Percentiles rank a stretch among this genome's conserved stretches.
These are phyloP conservation scores for Pleodorina starrii DNA, from an alignment of 139 green algal genomes.

Conservation along the genomic window DNA sequence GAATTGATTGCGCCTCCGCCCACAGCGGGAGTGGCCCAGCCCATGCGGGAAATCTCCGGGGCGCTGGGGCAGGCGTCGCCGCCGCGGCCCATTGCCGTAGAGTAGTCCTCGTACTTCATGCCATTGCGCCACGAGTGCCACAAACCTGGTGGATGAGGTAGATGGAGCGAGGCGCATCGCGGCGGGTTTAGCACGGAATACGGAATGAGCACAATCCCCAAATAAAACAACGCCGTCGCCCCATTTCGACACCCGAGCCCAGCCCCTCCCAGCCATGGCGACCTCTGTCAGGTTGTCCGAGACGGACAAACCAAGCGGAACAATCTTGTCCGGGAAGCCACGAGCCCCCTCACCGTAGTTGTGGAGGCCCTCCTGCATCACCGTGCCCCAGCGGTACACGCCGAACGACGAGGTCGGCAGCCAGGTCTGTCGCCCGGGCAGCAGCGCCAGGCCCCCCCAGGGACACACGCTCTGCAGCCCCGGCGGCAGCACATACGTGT, in stretches of 20 bases:
- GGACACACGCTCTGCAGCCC: conserved; percentile 4
- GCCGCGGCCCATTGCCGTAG: conserved; percentile 22
- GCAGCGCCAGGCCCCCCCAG: conserved; percentile 27
- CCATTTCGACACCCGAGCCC: no score
- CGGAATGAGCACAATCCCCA: no score
- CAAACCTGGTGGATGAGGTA: not conserved
- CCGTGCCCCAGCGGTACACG: conserved; percentile 3
- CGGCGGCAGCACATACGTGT: conserved; percentile 15
- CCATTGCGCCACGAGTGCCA: conserved; percentile 18
- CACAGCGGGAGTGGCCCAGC: not conserved
- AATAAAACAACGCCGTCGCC: no score
- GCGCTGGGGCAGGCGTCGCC: conserved; percentile 33
- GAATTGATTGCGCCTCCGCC: not conserved
- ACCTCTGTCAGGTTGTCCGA: no score
- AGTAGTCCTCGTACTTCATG: conserved; percentile 16
- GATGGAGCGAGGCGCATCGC: not conserved
- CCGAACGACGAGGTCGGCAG: conserved; percentile 2
- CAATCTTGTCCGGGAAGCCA: no score
- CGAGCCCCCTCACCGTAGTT: conserved; percentile 13
- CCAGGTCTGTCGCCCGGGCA: conserved; percentile 37
- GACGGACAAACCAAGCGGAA: no score
- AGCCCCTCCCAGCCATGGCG: not conserved
- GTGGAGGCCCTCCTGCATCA: conserved; percentile 34
- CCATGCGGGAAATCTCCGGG: conserved; percentile 6
- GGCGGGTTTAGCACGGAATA: no score